Conservation (phyloP, 2,329 filamentous ascomycete genomes). For the Sporothrix brasiliensis region DNA sequence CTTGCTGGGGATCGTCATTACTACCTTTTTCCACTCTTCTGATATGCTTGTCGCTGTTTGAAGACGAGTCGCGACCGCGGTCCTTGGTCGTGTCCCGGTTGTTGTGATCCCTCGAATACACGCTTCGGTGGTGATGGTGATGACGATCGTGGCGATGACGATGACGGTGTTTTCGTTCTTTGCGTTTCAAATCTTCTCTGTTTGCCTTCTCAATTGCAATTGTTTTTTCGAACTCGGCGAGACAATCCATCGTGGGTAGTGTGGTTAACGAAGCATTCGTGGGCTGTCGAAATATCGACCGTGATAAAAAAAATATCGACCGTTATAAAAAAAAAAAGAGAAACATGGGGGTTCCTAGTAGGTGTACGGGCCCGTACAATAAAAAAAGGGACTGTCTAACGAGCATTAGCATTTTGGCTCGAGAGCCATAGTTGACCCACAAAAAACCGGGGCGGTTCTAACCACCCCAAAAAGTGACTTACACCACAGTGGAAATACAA, state of each 20-base stretch:
- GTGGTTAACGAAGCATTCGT: neutral
- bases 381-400: too few species aligned
- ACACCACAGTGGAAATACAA: too few species aligned
- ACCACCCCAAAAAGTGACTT: too few species aligned
- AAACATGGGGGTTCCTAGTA: too few species aligned
- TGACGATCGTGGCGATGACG: constrained; percentile 41
- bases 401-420: too few species aligned
- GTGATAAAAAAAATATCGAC: too few species aligned
- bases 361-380: too few species aligned
- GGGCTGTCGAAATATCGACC: too few species aligned
- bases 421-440: too few species aligned
- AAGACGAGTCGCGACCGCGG: constrained; percentile 10
- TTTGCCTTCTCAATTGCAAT: constrained; percentile 41
- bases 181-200: constrained; percentile 37
- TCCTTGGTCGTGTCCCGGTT: constrained; percentile 38
- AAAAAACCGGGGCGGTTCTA: too few species aligned
- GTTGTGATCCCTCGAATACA: neutral
- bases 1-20: neutral
- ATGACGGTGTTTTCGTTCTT: constrained; percentile 38
- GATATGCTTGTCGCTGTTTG: neutral
- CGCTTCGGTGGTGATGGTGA: constrained; percentile 3
- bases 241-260: constrained; percentile 37
- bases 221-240: constrained; percentile 46
- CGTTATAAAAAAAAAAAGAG: too few species aligned
- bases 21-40: neutral